Percentiles rank a stretch among this genome's conserved stretches.
These are phyloP conservation scores for Bryum argenteum DNA, from an alignment of 225 moss, liverwort and hornwort genomes.

Conservation along the genomic window DNA sequence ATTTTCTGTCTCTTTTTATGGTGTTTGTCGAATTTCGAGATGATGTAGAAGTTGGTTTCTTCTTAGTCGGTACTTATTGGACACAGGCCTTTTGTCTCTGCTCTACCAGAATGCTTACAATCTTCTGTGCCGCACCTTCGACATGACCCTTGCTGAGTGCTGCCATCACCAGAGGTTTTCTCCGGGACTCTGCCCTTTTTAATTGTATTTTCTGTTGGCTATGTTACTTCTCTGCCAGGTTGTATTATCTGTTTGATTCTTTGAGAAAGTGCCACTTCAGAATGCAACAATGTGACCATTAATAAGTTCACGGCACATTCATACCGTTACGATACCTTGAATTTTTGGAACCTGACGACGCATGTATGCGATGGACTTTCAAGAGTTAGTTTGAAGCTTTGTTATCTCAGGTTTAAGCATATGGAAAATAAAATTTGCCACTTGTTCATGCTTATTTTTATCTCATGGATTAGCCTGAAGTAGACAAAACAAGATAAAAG, in stretches of 20 bases:
- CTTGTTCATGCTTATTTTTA: too few relatives aligned
- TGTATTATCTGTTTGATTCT: neutral
- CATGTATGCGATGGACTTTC: neutral
- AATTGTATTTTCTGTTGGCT: neutral
- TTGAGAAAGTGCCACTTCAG: neutral
- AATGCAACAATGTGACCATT: neutral
- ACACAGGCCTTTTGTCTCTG: slow-evolving; percentile 13
- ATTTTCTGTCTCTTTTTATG: neutral
- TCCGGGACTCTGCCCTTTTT: slow-evolving; percentile 1
- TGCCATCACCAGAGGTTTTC: slow-evolving; percentile 73
- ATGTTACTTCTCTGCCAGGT: slow-evolving; percentile 19
- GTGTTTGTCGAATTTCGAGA: slow-evolving; percentile 14
- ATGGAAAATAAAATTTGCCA: neutral
- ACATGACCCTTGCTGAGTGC: slow-evolving; percentile 83
- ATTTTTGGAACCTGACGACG: neutral
- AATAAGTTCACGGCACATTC: neutral
- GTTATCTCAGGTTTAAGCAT: too few relatives aligned
- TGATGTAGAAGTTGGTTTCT: neutral
- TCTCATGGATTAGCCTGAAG: too few relatives aligned
- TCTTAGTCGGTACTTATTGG: slow-evolving; percentile 14
- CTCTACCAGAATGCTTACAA: slow-evolving; percentile 85
- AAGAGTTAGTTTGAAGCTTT: neutral
- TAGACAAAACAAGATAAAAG: neutral
- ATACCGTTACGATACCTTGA: neutral
- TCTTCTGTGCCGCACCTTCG: slow-evolving; percentile 85